phyloP scores from a whole-genome alignment of 345 rosid species.

The Eucalyptus marginata region DNA sequence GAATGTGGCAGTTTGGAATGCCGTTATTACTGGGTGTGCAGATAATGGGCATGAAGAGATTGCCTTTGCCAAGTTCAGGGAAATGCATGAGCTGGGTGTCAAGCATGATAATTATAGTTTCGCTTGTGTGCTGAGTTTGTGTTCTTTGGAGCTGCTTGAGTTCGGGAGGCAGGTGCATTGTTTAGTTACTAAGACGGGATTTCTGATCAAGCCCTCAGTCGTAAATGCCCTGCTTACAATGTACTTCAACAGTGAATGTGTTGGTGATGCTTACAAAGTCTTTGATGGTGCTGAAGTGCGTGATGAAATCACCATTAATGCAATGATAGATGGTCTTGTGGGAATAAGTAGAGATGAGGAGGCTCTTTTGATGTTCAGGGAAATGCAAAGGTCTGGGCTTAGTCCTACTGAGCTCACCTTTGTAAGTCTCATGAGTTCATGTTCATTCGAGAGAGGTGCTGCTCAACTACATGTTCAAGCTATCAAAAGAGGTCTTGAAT shows the following conservation, averaged over 20 bases:
- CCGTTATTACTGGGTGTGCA: constrained; percentile 62
- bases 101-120: constrained; percentile 55
- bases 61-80: constrained; percentile 35
- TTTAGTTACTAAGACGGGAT: constrained; percentile 45
- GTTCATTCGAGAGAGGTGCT: constrained; percentile 19
- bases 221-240: constrained; percentile 54
- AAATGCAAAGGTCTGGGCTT: constrained; percentile 36
- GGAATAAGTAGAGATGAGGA: constrained; percentile 21
- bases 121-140: constrained; percentile 51
- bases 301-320: constrained; percentile 60
- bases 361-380: constrained; percentile 20
- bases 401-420: constrained; percentile 53
- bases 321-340: constrained; percentile 54
- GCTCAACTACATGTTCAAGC: constrained; percentile 35
- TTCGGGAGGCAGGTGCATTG: constrained; percentile 60
- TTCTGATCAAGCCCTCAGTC: constrained; percentile 30
- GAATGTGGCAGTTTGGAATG: constrained; percentile 53
- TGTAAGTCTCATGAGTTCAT: constrained; percentile 42
- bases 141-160: constrained; percentile 18
- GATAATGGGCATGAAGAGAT: constrained; percentile 30
- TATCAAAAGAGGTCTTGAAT: constrained; percentile 45
- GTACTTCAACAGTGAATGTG: constrained; percentile 36
- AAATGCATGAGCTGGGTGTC: constrained; percentile 46
- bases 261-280: constrained; percentile 19
- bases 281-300: constrained; percentile 36